Percentiles rank a stretch among this genome's conserved stretches.
phyloP scores from a whole-genome alignment of 371 early-diverging fungal species.

The Apophysomyces variabilis region DNA sequence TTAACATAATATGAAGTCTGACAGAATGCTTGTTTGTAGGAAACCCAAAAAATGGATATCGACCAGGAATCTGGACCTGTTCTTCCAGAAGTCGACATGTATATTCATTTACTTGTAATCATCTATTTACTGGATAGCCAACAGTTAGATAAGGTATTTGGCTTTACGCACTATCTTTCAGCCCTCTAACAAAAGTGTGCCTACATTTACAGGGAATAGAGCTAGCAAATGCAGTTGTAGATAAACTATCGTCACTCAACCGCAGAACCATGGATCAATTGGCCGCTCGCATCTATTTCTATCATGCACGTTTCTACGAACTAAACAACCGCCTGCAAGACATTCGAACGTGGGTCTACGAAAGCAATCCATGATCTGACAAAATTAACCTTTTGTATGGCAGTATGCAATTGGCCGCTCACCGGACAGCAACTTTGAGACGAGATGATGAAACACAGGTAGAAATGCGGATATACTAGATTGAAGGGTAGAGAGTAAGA shows the following conservation, averaged over 20 bases:
- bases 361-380: background rate
- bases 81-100: conserved; percentile 89
- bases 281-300: conserved; percentile 91
- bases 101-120: conserved; percentile 79
- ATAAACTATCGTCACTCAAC: conserved; percentile 68
- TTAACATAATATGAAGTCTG: background rate
- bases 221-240: conserved; percentile 68
- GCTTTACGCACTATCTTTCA: background rate
- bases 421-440: conserved; percentile 90
- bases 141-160: conserved; percentile 66
- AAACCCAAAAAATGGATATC: conserved; percentile 34
- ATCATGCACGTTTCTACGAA: conserved; percentile 90
- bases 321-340: conserved; percentile 70
- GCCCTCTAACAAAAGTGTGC: background rate
- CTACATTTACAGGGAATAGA: conserved; percentile 17
- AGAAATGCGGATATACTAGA: background rate
- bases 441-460: conserved; percentile 83
- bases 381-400: background rate
- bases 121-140: conserved; percentile 84
- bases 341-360: conserved; percentile 69
- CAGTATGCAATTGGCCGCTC: conserved; percentile 78
- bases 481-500: background rate
- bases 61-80: conserved; percentile 31
- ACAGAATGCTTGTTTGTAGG: conserved; percentile 13
- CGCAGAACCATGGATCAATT: conserved; percentile 91